Evolutionary conservation across 352 stramenopile species (phyloP).

Genomic region (Phytophthora tentaculata): DNA sequence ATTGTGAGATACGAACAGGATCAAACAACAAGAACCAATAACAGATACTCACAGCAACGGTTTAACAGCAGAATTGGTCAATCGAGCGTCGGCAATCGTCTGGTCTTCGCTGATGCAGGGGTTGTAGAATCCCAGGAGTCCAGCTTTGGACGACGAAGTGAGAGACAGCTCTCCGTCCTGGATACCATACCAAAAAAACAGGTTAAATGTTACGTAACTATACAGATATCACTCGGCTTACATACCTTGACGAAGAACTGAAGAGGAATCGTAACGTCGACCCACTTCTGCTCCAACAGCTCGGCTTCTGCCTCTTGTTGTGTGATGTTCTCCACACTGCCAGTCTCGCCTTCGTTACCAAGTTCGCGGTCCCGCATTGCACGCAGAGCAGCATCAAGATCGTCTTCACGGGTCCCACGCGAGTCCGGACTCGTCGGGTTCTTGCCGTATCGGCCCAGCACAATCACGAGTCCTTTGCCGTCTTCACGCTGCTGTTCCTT

Average conservation of each 20-base stretch:
- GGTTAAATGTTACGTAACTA: not conserved
- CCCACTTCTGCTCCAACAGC: slow-evolving; percentile 57
- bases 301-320: slow-evolving; percentile 30
- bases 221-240: not conserved
- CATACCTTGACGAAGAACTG: slow-evolving; percentile 82
- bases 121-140: slow-evolving; percentile 85
- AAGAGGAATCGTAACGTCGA: slow-evolving; percentile 82
- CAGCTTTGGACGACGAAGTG: slow-evolving; percentile 21
- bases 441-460: slow-evolving; percentile 78
- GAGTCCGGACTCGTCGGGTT: slow-evolving; percentile 68
- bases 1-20: not conserved
- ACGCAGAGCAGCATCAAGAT: slow-evolving; percentile 26
- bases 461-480: slow-evolving; percentile 67
- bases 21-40: not conserved
- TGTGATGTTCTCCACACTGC: slow-evolving; percentile 16
- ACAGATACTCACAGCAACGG: slow-evolving; percentile 65
- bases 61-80: slow-evolving; percentile 22
- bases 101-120: slow-evolving; percentile 64
- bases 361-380: slow-evolving; percentile 27
- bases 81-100: slow-evolving; percentile 42
- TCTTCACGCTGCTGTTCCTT: slow-evolving; percentile 51
- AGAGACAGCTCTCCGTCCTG: slow-evolving; percentile 70
- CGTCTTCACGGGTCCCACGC: slow-evolving; percentile 28
- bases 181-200: not conserved
- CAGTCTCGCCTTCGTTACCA: slow-evolving; percentile 29